phyloP scores from a whole-genome alignment of 1,139 yeast genomes.

The Blastobotrys serpentis region DNA sequence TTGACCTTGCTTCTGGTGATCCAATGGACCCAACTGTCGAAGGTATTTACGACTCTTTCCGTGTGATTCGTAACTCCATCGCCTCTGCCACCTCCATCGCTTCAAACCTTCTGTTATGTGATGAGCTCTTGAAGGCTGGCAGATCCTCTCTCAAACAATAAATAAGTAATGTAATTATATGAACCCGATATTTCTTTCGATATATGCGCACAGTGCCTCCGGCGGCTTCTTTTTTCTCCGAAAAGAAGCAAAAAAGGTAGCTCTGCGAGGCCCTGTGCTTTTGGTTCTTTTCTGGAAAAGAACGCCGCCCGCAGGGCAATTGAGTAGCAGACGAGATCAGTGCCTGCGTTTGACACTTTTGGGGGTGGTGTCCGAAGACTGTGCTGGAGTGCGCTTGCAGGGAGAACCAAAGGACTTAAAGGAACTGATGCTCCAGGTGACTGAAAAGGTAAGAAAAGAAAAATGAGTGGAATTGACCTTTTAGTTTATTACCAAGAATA shows the following conservation, averaged over 20 bases:
- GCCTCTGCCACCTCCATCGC: slow-evolving; percentile 95
- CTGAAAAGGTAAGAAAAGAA: not conserved
- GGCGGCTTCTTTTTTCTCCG: no score
- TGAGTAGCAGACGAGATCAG: no score
- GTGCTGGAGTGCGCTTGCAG: no score
- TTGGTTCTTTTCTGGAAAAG: no score
- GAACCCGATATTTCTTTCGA: not conserved
- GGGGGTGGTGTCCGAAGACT: no score
- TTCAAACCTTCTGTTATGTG: slow-evolving; percentile 86
- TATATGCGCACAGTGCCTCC: not conserved
- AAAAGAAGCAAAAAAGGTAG: no score
- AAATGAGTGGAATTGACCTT: not conserved
- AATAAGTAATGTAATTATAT: slow-evolving; percentile 7
- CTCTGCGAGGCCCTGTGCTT: no score
- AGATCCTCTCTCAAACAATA: slow-evolving; percentile 78
- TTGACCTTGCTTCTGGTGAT: slow-evolving; percentile 87
- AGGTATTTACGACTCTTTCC: slow-evolving; percentile 94
- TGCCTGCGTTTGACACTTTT: no score
- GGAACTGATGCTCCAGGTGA: not conserved
- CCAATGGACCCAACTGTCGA: slow-evolving; percentile 94
- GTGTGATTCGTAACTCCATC: slow-evolving; percentile 90
- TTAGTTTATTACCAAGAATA: no score
- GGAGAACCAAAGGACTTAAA: not conserved
- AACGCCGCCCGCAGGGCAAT: no score
- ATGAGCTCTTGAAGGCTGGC: slow-evolving; percentile 95